A percentile compares a stretch with the other conserved stretches of the same genome.
These are phyloP conservation scores for Podospora didyma DNA, from an alignment of 495 filamentous ascomycete genomes.

Conservation along the genomic window DNA sequence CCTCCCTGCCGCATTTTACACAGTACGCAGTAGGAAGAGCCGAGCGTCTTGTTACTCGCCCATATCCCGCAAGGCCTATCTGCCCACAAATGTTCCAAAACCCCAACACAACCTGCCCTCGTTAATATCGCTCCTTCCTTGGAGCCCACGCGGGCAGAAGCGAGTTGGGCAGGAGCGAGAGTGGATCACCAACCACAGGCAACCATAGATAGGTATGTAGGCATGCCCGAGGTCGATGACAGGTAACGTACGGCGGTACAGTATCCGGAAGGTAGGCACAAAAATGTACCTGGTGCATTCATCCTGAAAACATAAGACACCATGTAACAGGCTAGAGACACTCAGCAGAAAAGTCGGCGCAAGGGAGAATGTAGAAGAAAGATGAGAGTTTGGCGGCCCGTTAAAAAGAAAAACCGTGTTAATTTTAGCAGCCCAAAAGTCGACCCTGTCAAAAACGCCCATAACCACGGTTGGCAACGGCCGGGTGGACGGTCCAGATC, in stretches of 20 bases:
- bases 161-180: slow-evolving; percentile 10
- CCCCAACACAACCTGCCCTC: not conserved
- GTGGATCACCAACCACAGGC: no score
- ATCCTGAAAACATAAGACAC: no score
- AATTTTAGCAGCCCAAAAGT: not conserved
- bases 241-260: no score
- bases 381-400: not conserved
- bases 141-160: slow-evolving; percentile 29
- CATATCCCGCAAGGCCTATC: no score
- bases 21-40: not conserved
- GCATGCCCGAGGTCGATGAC: not conserved
- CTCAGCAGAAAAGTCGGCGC: no score
- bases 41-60: no score
- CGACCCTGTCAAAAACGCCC: not conserved
- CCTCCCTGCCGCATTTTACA: not conserved
- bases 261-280: no score
- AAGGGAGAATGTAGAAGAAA: no score
- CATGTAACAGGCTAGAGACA: no score
- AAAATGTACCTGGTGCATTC: no score
- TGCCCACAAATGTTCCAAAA: no score
- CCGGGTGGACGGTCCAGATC: not conserved
- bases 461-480: not conserved
- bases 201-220: no score
- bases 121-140: slow-evolving; percentile 1
- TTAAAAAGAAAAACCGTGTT: not conserved